Percentiles rank a stretch among this genome's conserved stretches.
These are phyloP conservation scores for Leishmania lainsoni DNA, from an alignment of 208 protist species.

Conservation along the genomic window DNA sequence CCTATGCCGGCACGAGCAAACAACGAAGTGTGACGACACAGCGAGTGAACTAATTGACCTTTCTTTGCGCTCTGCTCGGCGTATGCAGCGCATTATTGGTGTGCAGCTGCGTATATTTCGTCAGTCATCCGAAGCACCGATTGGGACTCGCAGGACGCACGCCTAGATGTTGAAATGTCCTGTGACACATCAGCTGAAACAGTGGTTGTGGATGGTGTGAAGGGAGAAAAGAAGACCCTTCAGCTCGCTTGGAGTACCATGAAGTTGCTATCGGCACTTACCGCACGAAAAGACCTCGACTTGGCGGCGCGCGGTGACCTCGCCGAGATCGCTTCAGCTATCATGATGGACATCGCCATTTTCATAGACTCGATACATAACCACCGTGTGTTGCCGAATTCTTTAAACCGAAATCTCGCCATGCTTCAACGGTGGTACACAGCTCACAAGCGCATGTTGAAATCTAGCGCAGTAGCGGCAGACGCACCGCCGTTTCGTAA, in stretches of 20 bases:
- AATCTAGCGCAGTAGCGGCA: not conserved
- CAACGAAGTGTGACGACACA: not conserved
- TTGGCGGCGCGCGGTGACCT: not conserved
- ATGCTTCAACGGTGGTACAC: not conserved
- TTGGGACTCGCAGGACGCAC: not conserved
- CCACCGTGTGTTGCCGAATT: not conserved
- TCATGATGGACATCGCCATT: not conserved
- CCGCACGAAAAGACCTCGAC: not conserved
- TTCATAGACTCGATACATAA: constrained; percentile 1
- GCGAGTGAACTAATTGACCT: not conserved
- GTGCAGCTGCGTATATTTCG: constrained; percentile 4
- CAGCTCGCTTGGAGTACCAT: constrained; percentile 1
- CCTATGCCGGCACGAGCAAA: not conserved
- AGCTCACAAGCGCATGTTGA: not conserved
- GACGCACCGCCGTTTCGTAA: not conserved
- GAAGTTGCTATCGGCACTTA: not conserved
- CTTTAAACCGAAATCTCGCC: not conserved
- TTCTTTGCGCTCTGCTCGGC: not conserved
- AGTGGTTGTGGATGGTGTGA: not conserved
- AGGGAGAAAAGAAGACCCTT: not conserved
- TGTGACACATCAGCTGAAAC: not conserved
- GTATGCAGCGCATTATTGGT: not conserved
- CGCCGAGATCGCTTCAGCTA: not conserved
- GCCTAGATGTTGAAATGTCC: not conserved
- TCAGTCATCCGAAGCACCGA: not conserved